Percentiles rank a stretch among this genome's conserved stretches.
phyloP scores from a whole-genome alignment of 306 rosid genomes.

The Phaseolus lunatus region DNA sequence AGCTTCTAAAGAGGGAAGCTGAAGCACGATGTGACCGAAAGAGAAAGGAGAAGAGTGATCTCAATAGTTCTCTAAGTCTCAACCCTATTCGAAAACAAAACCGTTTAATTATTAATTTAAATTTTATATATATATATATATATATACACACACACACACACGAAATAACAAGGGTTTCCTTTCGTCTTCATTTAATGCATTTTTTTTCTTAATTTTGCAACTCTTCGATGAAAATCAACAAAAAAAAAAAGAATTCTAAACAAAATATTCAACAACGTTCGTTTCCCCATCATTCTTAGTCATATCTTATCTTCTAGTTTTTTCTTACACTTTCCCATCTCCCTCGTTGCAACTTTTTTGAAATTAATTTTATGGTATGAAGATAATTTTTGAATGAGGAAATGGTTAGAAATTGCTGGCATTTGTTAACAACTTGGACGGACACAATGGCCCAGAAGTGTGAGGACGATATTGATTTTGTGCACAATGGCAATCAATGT shows the following conservation, averaged over 20 bases:
- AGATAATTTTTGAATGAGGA: not conserved
- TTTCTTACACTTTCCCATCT: not conserved
- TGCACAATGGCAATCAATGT: slow-evolving; percentile 40
- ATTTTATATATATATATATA: too few species aligned
- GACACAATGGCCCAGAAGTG: slow-evolving; percentile 47
- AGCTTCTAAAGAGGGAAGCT: too few species aligned
- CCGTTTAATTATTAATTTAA: not conserved
- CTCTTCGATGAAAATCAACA: not conserved
- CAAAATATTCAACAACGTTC: not conserved
- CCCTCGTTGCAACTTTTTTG: not conserved
- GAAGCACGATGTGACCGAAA: too few species aligned
- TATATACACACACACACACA: too few species aligned
- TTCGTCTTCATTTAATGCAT: not conserved
- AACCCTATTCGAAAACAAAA: too few species aligned
- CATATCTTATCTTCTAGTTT: not conserved
- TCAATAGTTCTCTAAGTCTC: too few species aligned
- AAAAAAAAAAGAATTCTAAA: too few species aligned
- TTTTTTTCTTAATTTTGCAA: not conserved
- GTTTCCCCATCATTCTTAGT: not conserved
- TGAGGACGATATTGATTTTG: slow-evolving; percentile 39
- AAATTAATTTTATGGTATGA: not conserved
- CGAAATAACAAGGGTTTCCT: not conserved
- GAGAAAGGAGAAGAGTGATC: too few species aligned
- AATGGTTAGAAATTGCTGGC: slow-evolving; percentile 28
- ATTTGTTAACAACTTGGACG: slow-evolving; percentile 26